phyloP scores from a whole-genome alignment of 129 eudicot species.

The Deinandra increscens region DNA sequence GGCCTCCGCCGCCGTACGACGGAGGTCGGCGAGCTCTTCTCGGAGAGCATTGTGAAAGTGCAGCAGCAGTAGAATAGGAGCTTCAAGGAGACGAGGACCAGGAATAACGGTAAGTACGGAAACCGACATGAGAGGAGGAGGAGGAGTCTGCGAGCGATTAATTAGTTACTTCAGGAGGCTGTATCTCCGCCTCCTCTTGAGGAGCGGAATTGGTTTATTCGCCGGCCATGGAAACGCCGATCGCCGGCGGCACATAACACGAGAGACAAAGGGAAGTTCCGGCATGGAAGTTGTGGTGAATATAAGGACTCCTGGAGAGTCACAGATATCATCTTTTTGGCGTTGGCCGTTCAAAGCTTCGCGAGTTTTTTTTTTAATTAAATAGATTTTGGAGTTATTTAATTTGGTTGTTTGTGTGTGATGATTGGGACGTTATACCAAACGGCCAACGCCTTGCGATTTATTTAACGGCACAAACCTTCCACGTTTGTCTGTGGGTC shows the following conservation, averaged over 20 bases:
- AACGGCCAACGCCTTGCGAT: slow-evolving; percentile 35
- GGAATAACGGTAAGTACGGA: slow-evolving; percentile 19
- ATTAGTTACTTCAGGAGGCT: not conserved
- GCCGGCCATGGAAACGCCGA: slow-evolving; percentile 45
- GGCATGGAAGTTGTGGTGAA: slow-evolving; percentile 41
- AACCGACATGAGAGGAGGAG: not conserved
- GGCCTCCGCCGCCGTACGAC: slow-evolving; percentile 48
- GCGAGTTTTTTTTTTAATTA: not conserved
- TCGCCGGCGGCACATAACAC: slow-evolving; percentile 26
- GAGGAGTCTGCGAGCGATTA: not conserved
- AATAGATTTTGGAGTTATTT: not conserved
- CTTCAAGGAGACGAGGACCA: slow-evolving; percentile 44
- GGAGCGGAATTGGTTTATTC: slow-evolving; percentile 33
- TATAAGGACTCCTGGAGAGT: slow-evolving; percentile 31
- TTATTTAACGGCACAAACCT: slow-evolving; percentile 17
- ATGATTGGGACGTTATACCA: slow-evolving; percentile 62
- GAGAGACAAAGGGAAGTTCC: slow-evolving; percentile 40
- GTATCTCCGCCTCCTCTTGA: slow-evolving; percentile 34
- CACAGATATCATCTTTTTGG: slow-evolving; percentile 21
- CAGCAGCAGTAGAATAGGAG: slow-evolving; percentile 60
- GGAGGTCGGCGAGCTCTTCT: slow-evolving; percentile 58
- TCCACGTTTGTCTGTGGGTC: slow-evolving; percentile 28
- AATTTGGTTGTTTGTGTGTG: slow-evolving; percentile 30
- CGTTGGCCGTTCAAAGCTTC: slow-evolving; percentile 28
- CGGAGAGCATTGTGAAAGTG: slow-evolving; percentile 70